Conservation (phyloP, 768 basidiomycete genomes). For the Suillus spraguei region DNA sequence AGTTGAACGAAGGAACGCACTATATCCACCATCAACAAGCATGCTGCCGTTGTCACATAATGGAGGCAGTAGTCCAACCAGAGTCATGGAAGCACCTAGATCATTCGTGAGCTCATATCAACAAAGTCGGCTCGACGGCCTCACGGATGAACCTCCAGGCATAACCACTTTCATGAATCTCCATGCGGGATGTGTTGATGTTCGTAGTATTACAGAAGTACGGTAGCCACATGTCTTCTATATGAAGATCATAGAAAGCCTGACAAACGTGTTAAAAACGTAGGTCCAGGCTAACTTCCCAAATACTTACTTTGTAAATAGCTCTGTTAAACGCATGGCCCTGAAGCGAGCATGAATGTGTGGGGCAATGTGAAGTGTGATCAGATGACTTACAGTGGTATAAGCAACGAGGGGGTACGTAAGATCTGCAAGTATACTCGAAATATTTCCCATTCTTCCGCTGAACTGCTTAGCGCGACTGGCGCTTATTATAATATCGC, state of each 20-base stretch:
- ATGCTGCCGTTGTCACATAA: conserved; percentile 93
- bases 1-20: conserved; percentile 43
- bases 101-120: conserved; percentile 10
- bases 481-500: conserved; percentile 82
- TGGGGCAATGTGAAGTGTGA: conserved; percentile 10
- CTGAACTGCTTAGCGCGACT: conserved; percentile 93
- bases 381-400: conserved; percentile 54
- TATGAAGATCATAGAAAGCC: conserved; percentile 93
- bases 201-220: conserved; percentile 99
- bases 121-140: conserved; percentile 19
- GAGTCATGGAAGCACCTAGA: conserved; percentile 92
- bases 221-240: conserved; percentile 98
- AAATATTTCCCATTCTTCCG: conserved; percentile 89
- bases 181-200: conserved; percentile 94
- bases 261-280: conserved; percentile 32
- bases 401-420: conserved; percentile 79
- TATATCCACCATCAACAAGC: conserved; percentile 88
- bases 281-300: conserved; percentile 3
- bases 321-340: conserved; percentile 94
- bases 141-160: conserved; percentile 93
- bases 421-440: conserved; percentile 92
- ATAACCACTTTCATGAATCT: conserved; percentile 97
- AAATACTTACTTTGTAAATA: conserved; percentile 74
- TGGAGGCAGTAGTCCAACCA: conserved; percentile 94
- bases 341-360: conserved; percentile 41